Base-by-base conservation (phyloP, 306 rosid genomes). In the Sicyos edulis region DNA sequence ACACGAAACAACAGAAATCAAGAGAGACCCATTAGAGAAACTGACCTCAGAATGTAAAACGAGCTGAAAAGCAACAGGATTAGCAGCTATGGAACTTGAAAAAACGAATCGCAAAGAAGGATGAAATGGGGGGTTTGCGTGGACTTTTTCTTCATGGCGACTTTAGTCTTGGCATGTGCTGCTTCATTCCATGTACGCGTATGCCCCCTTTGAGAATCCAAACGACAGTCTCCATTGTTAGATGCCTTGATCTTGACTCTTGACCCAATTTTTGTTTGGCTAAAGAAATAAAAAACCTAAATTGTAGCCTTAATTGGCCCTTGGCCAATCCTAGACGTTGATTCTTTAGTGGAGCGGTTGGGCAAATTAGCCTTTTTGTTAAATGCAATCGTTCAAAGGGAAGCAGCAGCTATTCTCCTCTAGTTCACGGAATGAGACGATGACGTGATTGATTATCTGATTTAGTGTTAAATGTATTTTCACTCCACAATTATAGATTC, bases 1-100 rank as follows among this genome's bases (percentile, higher is more conserved):
- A 53, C 24, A 47, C 8, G 52, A 75, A 52, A 51, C 49, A 54
- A 7, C 8, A 52, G 56, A 73, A 66, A 29, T 72, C 0, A 58
- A 26, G 51, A 60, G 44, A 77, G 45, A 76, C 54, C 79, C 80
- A 74, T 75, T 56, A 76, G 72, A 32, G 59, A 76, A 82, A 72
- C 83, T 63, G 57, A 87, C 85, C 92, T 82, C 12, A 21, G 54
- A 67, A 44, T 10, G 34, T 19, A 3, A 5, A 55, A 10, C 13
- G 57, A 22, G 73, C 13, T 7, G 49, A 59, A 44, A 29, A 3
- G 15, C 12, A 61, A 8, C 17, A 5, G 44, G 14, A 54, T 4
- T 34, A 26, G 61, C 9, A 29, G 47, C 3, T 19, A 70, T 7
- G 60, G 8, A 32, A 11, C 20, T 29, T 50, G 21, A 70, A 32